Evolutionary conservation across 129 eudicot genomes (phyloP).

Genomic region (Tagetes erecta): DNA sequence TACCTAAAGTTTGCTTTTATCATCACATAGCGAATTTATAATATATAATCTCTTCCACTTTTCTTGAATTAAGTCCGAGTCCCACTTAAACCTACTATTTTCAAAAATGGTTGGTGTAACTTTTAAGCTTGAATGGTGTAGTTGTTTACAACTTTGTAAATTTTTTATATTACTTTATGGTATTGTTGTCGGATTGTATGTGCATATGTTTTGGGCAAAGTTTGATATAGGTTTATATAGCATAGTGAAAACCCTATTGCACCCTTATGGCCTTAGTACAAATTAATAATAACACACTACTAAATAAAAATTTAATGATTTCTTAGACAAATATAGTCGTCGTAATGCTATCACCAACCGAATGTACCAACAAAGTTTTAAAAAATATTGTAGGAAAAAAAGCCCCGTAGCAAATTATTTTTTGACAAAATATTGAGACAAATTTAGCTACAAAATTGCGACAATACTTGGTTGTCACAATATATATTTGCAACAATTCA

Average conservation of each 20-base stretch:
- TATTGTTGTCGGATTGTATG: constrained; percentile 12
- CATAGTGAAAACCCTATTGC: not conserved
- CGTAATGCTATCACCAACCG: too few species aligned
- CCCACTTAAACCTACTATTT: constrained; percentile 26
- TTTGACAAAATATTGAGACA: too few species aligned
- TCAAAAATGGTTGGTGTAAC: constrained; percentile 20
- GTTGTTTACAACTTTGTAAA: constrained; percentile 1
- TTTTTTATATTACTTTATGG: constrained; percentile 7
- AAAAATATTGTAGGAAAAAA: too few species aligned
- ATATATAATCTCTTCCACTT: constrained; percentile 24
- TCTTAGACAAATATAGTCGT: too few species aligned
- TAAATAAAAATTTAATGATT: too few species aligned
- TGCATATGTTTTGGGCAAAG: constrained; percentile 3
- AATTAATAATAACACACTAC: too few species aligned
- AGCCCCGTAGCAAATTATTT: too few species aligned
- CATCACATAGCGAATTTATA: constrained; percentile 20
- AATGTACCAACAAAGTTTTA: too few species aligned
- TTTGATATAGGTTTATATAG: constrained; percentile 5
- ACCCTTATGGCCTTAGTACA: not conserved
- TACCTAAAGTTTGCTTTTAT: constrained; percentile 34
- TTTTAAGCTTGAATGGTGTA: constrained; percentile 27
- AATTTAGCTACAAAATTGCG: too few species aligned
- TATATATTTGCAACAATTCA: too few species aligned
- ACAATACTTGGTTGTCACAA: too few species aligned
- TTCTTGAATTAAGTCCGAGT: constrained; percentile 7